Percentiles rank a stretch among this genome's conserved stretches.
phyloP scores from a whole-genome alignment of 495 filamentous ascomycete genomes.

The Rostrohypoxylon terebratum region DNA sequence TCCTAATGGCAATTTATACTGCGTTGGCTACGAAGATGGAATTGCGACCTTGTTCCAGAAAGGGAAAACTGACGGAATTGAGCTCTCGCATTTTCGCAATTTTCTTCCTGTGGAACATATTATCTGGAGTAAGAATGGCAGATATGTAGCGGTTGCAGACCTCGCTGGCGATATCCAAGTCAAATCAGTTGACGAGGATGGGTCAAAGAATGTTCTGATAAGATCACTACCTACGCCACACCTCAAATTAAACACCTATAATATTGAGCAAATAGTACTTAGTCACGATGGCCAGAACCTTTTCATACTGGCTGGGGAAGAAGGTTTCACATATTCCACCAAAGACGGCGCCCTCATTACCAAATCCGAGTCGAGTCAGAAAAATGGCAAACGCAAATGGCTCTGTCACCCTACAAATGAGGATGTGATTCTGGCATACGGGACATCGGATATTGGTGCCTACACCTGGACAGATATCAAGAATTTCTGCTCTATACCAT shows the following conservation, averaged over 20 bases:
- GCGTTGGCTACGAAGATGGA: constrained; percentile 3
- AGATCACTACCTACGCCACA: background rate
- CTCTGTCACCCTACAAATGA: background rate
- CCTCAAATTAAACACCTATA: background rate
- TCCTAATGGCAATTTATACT: background rate
- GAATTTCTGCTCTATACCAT: background rate
- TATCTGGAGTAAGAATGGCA: background rate
- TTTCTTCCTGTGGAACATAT: background rate
- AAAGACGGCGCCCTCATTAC: background rate
- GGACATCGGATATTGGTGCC: background rate
- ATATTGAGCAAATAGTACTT: background rate
- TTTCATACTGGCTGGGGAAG: background rate
- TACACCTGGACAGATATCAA: background rate
- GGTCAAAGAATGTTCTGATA: background rate
- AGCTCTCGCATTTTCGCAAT: background rate
- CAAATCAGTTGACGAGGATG: background rate
- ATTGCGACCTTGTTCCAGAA: background rate
- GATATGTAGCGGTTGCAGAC: background rate
- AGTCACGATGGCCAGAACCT: background rate
- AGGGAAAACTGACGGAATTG: background rate
- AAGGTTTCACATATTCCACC: background rate
- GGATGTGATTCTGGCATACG: background rate
- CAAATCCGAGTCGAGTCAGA: background rate
- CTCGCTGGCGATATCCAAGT: constrained; percentile 3
- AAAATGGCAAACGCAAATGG: background rate